Base-by-base conservation (phyloP, 2,329 filamentous ascomycete species). In the Colletotrichum gloeosporioides region DNA sequence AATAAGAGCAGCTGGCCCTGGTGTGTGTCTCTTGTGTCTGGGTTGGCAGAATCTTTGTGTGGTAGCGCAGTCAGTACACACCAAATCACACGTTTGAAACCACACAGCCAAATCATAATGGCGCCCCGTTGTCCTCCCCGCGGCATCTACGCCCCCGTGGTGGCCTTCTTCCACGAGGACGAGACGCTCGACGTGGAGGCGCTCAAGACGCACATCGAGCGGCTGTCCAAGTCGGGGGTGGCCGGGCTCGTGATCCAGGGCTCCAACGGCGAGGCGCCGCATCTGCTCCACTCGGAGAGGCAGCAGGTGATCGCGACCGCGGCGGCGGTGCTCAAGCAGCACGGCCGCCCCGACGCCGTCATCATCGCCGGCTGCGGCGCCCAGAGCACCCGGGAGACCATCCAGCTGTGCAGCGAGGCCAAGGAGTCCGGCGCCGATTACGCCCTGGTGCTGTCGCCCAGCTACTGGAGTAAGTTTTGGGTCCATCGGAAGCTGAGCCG, bases 341-440 rank as follows among this genome's bases (percentile, higher is more conserved):
- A 83, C 0, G 89, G 89, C 1, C 86, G 88, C 1, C 90, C 91
- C 27, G 75, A 83, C 15, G 86, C 86, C 62, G 87, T 87, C 1
- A 86, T 93, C 80, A 92, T 93, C 86, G 91, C 90, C 4, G 93
- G 93, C 44, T 90, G 92, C 7, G 89, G 91, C 22, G 92, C 90
- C 1, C 92, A 94, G 82, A 93, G 91, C 22, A 93, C 91, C 3
- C 88, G 88, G 77, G 92, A 94, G 83, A 90, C 91, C 4, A 86
- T 93, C 2, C 89, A 93, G 81, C 89, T 89, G 76, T 88, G 92
- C 69, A 80, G 82, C 29, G 92, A 94, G 79, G 92, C 92, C 2
- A 85, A 86, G 27, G 87, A 86, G 1, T 92, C 91, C 0, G 92
- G 92, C 15, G 91, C 92, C 44, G 87, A 93, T 83, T 93, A 91